These are phyloP conservation scores for Cladosporium halotolerans DNA, from an alignment of 2,329 filamentous ascomycete species.

Conservation along the genomic window DNA sequence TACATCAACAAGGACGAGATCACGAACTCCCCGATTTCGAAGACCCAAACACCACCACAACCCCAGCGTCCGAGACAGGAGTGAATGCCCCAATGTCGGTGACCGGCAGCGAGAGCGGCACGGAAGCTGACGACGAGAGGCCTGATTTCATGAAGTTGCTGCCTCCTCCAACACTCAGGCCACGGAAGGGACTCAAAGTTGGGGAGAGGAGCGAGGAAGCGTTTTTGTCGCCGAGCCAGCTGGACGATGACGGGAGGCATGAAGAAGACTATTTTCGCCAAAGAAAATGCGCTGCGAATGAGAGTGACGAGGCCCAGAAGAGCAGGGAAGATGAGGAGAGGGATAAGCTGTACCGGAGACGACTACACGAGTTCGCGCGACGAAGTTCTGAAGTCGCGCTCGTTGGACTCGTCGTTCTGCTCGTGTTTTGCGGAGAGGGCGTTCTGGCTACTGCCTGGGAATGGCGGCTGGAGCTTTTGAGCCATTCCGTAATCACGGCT, in stretches of 20 bases:
- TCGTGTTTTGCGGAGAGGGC: constrained; percentile 37
- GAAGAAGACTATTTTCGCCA: constrained; percentile 32
- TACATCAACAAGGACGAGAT: constrained; percentile 17
- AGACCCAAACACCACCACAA: constrained; percentile 3
- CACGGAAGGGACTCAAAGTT: constrained; percentile 72
- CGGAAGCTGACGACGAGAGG: constrained; percentile 91
- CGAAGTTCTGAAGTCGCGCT: constrained; percentile 50
- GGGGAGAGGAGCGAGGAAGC: constrained; percentile 35
- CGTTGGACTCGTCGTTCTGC: constrained; percentile 46
- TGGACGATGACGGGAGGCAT: constrained; percentile 41
- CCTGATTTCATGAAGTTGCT: constrained; percentile 67
- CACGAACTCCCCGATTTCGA: not conserved
- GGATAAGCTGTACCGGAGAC: constrained; percentile 67
- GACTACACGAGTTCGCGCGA: constrained; percentile 83
- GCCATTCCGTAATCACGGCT: constrained; percentile 29
- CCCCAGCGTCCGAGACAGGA: not conserved
- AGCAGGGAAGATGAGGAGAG: constrained; percentile 39
- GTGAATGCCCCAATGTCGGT: not conserved
- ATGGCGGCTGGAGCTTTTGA: constrained; percentile 34
- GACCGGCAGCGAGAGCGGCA: constrained; percentile 71
- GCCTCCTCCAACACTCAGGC: constrained; percentile 66
- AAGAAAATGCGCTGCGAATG: constrained; percentile 18
- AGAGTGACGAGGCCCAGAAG: constrained; percentile 21
- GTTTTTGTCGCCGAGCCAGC: constrained; percentile 41
- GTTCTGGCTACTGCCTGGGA: constrained; percentile 25